Base-by-base conservation (phyloP, 2,329 filamentous ascomycete genomes). In the Zasmidium angulare region DNA sequence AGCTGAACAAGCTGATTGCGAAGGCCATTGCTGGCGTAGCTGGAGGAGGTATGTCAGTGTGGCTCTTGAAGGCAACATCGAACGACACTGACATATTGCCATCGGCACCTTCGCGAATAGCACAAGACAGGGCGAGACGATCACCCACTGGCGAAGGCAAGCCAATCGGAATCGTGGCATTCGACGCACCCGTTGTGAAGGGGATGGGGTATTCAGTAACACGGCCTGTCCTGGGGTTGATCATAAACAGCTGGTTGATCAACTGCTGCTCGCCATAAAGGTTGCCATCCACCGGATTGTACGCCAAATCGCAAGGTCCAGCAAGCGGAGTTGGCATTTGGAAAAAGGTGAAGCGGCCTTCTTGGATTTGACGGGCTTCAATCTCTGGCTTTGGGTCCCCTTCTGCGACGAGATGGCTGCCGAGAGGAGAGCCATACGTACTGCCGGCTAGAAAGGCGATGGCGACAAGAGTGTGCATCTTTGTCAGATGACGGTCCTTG, bases 1-100 rank as follows among this genome's bases (percentile, higher is more conserved):
- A 66, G 59, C 14, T 59, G 59, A 9, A 66, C 61, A 6, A 68
- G 61, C 40, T 68, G 64, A 36, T 67, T 68, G 21, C 62, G 61
- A 12, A 65, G 47, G 24, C 64, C 64, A 21, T 66, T 68, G 26
- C 48, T 49, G 17, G 60, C 60, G 49, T 49, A 57, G 55, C 48
- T 50, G 48, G 17, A 26, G n/a, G 17, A 4, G 9, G n/a, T 12
- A n/a, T 6, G 22, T 29, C 11, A 24, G 22, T 26, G 26, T 4
- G 47, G 20, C 9, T 23, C 21, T 49, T 36, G 29, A 14, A 36
- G 29, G 36, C 7, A 19, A 0, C 2, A 36, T n/a, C 12, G 51
- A 11, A 9, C 58, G 40, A 56, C 26, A 54, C 58, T 24, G 59
- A 68, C 26, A 68, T 58, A 21, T 66, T 66, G 10, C 65, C 65